Base-by-base conservation (phyloP, 169 alveolate species). In the Eimeria praecox region DNA sequence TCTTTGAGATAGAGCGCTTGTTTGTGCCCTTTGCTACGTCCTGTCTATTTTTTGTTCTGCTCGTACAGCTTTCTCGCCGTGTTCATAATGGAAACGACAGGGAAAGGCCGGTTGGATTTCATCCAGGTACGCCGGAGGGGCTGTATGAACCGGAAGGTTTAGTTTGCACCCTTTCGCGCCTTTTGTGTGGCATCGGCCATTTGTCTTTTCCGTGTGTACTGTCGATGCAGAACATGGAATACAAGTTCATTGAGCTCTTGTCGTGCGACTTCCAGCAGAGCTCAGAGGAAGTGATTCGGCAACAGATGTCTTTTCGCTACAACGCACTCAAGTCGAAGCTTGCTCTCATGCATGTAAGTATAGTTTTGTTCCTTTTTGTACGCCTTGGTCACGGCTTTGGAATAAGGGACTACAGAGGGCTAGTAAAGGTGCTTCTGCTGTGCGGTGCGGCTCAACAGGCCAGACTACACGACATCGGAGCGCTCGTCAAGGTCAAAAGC, bases 171-270 rank as follows among this genome's bases (percentile, higher is more conserved):
- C 16, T 75, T 52, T 52, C 71, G 18, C 64, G 27, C 54, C 16
- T 20, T 0, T 20, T 44, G 59, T 78, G 62, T 78, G 42, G 40
- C 56, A 78, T 42, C 40, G 42, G 56, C 87, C 56, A 20, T 40
- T 75, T 22, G 8, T 22, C 40, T 42, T 20, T 42, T 12, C 4
- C 22, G 80, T 12, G 20, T n/a, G 27, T 20, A 12, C 49, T 49
- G 12, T 82, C 44, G 35, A n/a, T 73, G 86, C 98, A 98, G 98
- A 98, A 98, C 96, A 97, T 98, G 97, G 99, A 98, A 97, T 99
- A 99, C 97, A 99, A 99, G 97, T 98, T 98, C 95, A 97, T 98
- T 42, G 99, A 99, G 95, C 97, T 99, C 52, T 97, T 99, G 62
- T 96, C 98, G 64, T 96, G 98, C 44, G 99, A 98, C 92, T 98